Conservation (phyloP, 768 basidiomycete genomes). For the Candolleomyces efflorescens region DNA sequence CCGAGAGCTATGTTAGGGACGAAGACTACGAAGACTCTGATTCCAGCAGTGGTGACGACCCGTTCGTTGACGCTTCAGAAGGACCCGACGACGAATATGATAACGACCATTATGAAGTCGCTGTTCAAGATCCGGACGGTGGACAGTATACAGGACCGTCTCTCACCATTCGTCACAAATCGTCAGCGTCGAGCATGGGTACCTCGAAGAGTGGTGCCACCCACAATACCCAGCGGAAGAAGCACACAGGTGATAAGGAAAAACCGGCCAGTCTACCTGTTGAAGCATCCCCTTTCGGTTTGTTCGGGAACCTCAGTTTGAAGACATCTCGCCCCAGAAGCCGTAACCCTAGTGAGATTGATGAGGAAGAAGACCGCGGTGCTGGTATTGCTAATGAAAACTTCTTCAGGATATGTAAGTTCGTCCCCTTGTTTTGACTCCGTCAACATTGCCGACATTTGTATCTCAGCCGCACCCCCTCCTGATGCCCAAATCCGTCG, state of each 20-base stretch:
- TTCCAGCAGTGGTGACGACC: conserved; percentile 35
- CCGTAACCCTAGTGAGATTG: conserved; percentile 31
- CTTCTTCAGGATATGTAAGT: conserved; percentile 65
- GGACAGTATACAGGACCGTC: conserved; percentile 15
- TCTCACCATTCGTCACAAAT: conserved; percentile 26
- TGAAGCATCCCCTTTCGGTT: conserved; percentile 65
- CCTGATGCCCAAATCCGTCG: conserved; percentile 36
- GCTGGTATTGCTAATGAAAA: conserved; percentile 63
- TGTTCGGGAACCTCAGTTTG: conserved; percentile 65
- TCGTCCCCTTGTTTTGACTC: background rate
- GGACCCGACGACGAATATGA: conserved; percentile 28
- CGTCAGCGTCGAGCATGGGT: conserved; percentile 36
- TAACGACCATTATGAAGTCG: conserved; percentile 35
- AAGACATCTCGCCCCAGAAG: conserved; percentile 31
- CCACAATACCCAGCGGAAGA: conserved; percentile 34
- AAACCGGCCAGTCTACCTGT: conserved; percentile 57
- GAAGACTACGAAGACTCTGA: conserved; percentile 41
- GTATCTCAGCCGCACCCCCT: conserved; percentile 16
- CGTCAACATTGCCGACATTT: background rate
- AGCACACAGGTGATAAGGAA: conserved; percentile 22
- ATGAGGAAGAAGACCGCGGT: conserved; percentile 44
- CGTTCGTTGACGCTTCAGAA: conserved; percentile 29
- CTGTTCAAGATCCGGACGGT: conserved; percentile 39
- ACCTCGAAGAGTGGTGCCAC: conserved; percentile 25
- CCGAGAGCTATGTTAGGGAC: conserved; percentile 45